These are phyloP conservation scores for Parmelia sp. DNA, from an alignment of 495 filamentous ascomycete genomes.

Conservation along the genomic window DNA sequence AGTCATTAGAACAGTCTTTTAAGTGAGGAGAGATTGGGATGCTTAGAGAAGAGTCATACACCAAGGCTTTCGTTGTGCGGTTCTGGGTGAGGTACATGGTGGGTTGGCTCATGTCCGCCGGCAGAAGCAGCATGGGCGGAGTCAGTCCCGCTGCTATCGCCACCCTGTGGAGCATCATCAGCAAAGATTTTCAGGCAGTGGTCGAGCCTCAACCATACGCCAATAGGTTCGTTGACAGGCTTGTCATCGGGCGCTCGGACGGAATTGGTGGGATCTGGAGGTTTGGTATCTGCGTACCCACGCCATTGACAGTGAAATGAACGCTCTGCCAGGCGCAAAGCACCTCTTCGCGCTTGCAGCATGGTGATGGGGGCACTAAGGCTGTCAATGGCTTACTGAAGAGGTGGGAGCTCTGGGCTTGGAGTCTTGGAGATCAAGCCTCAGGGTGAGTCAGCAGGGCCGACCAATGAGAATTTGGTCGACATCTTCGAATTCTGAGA, in stretches of 20 bases:
- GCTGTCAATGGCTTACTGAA: slow-evolving; percentile 7
- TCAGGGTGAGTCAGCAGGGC: slow-evolving; percentile 12
- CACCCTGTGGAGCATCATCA: not conserved
- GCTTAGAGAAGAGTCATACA: slow-evolving; percentile 39
- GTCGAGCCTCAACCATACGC: not conserved
- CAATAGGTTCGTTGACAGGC: slow-evolving; percentile 5
- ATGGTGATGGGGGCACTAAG: slow-evolving; percentile 3
- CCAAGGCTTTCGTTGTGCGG: slow-evolving; percentile 59
- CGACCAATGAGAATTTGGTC: slow-evolving; percentile 11
- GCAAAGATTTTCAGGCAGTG: not conserved
- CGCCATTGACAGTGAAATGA: slow-evolving; percentile 14
- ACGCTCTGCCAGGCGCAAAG: slow-evolving; percentile 9
- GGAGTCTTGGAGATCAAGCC: not conserved
- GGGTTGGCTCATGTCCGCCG: slow-evolving; percentile 19
- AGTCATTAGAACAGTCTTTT: not conserved
- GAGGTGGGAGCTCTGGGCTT: not conserved
- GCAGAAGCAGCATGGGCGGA: slow-evolving; percentile 20
- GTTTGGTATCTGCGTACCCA: slow-evolving; percentile 14
- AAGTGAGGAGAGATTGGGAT: slow-evolving; percentile 21
- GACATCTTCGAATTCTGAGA: not conserved
- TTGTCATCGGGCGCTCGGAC: slow-evolving; percentile 5
- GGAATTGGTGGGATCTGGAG: slow-evolving; percentile 16
- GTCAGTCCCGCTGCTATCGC: slow-evolving; percentile 18
- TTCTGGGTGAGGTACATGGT: slow-evolving; percentile 37
- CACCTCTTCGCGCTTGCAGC: slow-evolving; percentile 15